Evolutionary conservation across 2,329 filamentous ascomycete genomes (phyloP), one percentile per base, ranked within the genome.

Genomic region (Colletotrichum sp.): DNA sequence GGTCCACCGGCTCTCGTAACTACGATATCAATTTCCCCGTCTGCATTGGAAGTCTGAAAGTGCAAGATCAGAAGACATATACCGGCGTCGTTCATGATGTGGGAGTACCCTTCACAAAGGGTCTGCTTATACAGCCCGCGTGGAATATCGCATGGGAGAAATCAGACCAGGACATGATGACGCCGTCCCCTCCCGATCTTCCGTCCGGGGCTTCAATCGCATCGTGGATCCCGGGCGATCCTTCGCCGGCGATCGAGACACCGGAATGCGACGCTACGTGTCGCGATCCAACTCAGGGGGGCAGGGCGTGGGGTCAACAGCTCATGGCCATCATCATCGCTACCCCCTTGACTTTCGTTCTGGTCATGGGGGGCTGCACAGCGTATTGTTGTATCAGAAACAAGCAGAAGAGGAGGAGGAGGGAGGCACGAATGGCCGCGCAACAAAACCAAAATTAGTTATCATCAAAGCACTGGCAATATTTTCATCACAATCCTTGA

Each of bases 41-140:
- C 0, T 52, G 43, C 1, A 0, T 13, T 3, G n/a, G 43, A 0
- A 13, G 10, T 0, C n/a, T 52, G n/a, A 0, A 52, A 52, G 6
- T 0, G 43, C n/a, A 52, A 21, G 43, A 52, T 21, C 43, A 52
- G 3, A 0, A 52, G 2, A 52, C 43, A 12, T 52, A 21, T 13
- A 52, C 43, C 6, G 43, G 43, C 43, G 10, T 52, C n/a, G n/a
- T 52, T 52, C n/a, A 5, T 13, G 43, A 3, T 13, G 2, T 4
- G 0, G 43, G 13, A 21, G 4, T 13, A n/a, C 43, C n/a, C 4
- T 52, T 52, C n/a, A 52, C n/a, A 21, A 21, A 4, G n/a, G 43
- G 10, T 13, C 6, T 52, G 10, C 43, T 52, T 4, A 52, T 52
- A 3, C n/a, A 52, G n/a, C 43, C 43, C 0, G 43, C 43, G 1